Base-by-base conservation (phyloP, 176 grass and related monocot genomes). In the Zoysia pacifica region DNA sequence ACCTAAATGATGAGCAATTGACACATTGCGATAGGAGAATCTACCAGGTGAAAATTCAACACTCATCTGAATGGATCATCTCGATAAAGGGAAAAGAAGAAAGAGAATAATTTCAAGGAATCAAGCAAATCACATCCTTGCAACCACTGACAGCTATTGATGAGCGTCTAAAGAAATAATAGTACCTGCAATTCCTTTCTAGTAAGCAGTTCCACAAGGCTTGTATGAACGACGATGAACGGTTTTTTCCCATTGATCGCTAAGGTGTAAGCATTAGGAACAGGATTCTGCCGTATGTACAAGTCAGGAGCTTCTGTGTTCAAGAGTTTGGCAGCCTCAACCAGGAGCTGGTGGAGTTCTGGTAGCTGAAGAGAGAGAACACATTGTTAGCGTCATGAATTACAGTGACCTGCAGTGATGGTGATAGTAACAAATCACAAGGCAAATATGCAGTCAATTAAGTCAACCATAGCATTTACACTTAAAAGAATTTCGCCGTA, bases 161-260 rank as follows among this genome's bases (percentile, higher is more conserved):
- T 6, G 38, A 73, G 11, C 40, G 20, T 52, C 28, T 58, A 56
- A 49, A 48, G 43, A 76, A 18, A 73, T 5, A 63, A 78, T 7
- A 2, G 40, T 69, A 93, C 95, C 95, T 94, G 95, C 41, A 97
- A 40, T 89, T 97, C 95, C 75, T 89, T 94, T 87, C 81, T 84
- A 1, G 87, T 90, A 69, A 97, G 95, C 65, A 97, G 87, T 78
- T 97, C 95, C 28, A 94, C 86, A 36, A 97, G 91, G 76, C 95
- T 97, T 72, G 95, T 93, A 40, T 97, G 95, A 14, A 97, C 87
- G 15, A 97, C 95, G 2, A 97, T 90, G 69, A 97, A 94, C 71
- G 95, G 95, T 5, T 92, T 97, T 84, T 89, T 92, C 14, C 94
- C 94, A 2, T 85, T 94, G 70, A 97, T 94, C 49, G 94, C 91